Conservation (phyloP, 371 early-diverging fungal genomes). For the Fennellomyces sp. region DNA sequence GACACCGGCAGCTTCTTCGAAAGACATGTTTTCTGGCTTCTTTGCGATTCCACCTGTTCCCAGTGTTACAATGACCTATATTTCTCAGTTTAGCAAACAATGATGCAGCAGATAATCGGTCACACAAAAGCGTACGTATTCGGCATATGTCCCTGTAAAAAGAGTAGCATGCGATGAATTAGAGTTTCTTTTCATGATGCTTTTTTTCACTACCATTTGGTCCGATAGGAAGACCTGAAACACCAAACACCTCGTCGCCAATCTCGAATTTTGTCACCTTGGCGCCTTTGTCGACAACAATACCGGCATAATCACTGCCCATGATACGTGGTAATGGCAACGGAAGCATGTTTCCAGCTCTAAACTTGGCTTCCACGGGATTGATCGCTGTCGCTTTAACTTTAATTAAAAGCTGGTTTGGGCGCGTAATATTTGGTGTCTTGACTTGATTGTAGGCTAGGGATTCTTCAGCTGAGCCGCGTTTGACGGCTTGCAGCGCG, state of each 20-base stretch:
- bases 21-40: slow-evolving; percentile 49
- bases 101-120: neutral
- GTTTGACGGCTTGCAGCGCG: slow-evolving; percentile 33
- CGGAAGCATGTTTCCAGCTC: slow-evolving; percentile 27
- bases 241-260: slow-evolving; percentile 59
- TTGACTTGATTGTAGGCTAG: slow-evolving; percentile 29
- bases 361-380: slow-evolving; percentile 61
- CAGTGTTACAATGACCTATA: slow-evolving; percentile 14
- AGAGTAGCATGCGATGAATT: neutral
- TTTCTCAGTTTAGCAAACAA: neutral
- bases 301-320: slow-evolving; percentile 56
- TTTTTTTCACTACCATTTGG: slow-evolving; percentile 5
- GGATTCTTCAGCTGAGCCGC: slow-evolving; percentile 25
- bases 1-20: slow-evolving; percentile 51
- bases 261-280: slow-evolving; percentile 39
- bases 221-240: slow-evolving; percentile 13
- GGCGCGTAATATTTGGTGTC: slow-evolving; percentile 25
- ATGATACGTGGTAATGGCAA: slow-evolving; percentile 14
- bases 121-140: slow-evolving; percentile 31
- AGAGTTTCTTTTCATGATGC: neutral
- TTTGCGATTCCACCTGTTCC: slow-evolving; percentile 34
- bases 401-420: slow-evolving; percentile 52
- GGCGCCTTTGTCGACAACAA: slow-evolving; percentile 38
- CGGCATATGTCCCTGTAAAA: slow-evolving; percentile 42
- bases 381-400: slow-evolving; percentile 63